phyloP scores from a whole-genome alignment of 169 alveolate species.

The Plasmodium malariae region DNA sequence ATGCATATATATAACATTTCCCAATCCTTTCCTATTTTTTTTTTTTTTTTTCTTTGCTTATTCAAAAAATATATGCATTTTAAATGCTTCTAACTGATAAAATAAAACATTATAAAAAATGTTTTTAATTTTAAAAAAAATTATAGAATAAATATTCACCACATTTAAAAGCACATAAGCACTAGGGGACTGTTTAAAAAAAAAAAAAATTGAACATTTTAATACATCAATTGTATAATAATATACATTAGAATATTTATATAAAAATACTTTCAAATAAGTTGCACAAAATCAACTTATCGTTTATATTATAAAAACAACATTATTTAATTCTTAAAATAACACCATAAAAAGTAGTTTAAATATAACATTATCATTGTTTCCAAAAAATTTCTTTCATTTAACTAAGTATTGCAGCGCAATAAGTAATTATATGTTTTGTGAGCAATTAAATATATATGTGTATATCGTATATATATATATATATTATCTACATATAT shows the following conservation, averaged over 20 bases:
- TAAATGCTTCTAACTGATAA: background rate
- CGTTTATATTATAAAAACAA: background rate
- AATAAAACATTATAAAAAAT: background rate
- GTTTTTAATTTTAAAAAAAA: background rate
- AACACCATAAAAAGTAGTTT: conserved; percentile 14
- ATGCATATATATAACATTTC: no score
- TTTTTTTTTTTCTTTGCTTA: background rate
- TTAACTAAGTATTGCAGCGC: no score
- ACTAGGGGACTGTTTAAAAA: background rate
- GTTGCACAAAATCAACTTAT: background rate
- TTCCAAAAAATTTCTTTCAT: no score
- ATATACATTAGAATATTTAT: no score
- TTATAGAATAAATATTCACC: conserved; percentile 10
- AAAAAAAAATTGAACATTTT: background rate
- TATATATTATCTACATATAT: no score
- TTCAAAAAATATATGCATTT: background rate
- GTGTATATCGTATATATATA: no score
- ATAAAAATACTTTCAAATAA: background rate
- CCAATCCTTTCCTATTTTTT: no score
- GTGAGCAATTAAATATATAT: background rate
- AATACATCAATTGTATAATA: background rate
- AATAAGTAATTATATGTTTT: no score
- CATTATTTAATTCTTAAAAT: background rate
- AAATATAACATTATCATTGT: no score
- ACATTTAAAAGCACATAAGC: conserved; percentile 13